phyloP scores from a whole-genome alignment of 371 early-diverging fungal species.

The Conidiobolus incongruus region DNA sequence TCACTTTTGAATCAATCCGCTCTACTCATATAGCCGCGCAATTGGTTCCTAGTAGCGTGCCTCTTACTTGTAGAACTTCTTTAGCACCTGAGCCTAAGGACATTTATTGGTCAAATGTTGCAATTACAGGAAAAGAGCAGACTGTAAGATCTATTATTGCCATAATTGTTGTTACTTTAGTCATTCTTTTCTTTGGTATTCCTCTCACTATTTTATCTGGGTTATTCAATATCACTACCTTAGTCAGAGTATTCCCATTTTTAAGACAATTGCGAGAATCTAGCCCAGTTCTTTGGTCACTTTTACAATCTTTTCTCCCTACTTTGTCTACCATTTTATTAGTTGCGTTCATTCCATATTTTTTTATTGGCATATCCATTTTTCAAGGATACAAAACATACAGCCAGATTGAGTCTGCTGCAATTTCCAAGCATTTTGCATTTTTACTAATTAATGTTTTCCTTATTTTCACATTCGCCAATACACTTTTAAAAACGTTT shows the following conservation, averaged over 20 bases:
- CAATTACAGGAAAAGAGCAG: conserved; percentile 22
- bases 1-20: conserved; percentile 23
- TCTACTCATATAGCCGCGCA: conserved; percentile 6
- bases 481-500: conserved; percentile 46
- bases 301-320: conserved; percentile 22
- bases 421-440: conserved; percentile 58
- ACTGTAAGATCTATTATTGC: conserved; percentile 21
- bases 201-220: conserved; percentile 43
- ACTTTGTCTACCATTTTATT: conserved; percentile 21
- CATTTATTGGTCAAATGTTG: conserved; percentile 66
- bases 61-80: conserved; percentile 23
- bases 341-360: conserved; percentile 35
- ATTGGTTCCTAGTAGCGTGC: conserved; percentile 12
- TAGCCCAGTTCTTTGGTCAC: conserved; percentile 18
- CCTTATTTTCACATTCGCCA: conserved; percentile 57
- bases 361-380: conserved; percentile 30
- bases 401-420: conserved; percentile 33
- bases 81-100: conserved; percentile 86
- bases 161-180: conserved; percentile 25
- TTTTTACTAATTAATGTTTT: conserved; percentile 75
- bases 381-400: conserved; percentile 29
- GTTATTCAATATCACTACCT: conserved; percentile 38
- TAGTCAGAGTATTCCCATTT: conserved; percentile 26
- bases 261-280: conserved; percentile 19
- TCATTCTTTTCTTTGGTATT: conserved; percentile 39